phyloP scores from a whole-genome alignment of 2,329 filamentous ascomycete species.

The Fusarium brevicatenulatum region DNA sequence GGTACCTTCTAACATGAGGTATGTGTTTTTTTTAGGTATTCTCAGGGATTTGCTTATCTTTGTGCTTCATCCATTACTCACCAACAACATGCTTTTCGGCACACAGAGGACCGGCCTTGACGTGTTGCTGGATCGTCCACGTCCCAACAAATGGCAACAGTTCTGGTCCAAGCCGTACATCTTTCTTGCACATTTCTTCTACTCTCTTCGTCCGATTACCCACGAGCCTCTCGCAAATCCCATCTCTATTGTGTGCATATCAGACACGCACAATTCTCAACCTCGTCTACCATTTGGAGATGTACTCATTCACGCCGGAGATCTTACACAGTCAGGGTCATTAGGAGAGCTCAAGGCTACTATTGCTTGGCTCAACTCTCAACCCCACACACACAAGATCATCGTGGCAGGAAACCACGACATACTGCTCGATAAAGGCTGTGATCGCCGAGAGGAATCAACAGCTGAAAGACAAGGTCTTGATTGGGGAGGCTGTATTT shows the following conservation, averaged over 20 bases:
- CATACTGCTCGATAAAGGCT: slow-evolving; percentile 43
- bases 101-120: neutral
- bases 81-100: slow-evolving; percentile 2
- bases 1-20: neutral
- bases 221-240: neutral
- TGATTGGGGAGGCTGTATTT: slow-evolving; percentile 41
- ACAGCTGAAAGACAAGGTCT: slow-evolving; percentile 13
- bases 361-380: slow-evolving; percentile 54
- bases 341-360: slow-evolving; percentile 52
- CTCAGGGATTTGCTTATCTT: neutral
- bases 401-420: slow-evolving; percentile 61
- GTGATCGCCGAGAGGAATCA: neutral
- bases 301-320: slow-evolving; percentile 59
- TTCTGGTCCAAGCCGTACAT: slow-evolving; percentile 6
- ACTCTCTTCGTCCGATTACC: neutral
- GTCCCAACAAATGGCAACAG: slow-evolving; percentile 8
- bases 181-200: slow-evolving; percentile 10
- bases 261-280: slow-evolving; percentile 56
- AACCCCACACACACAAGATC: slow-evolving; percentile 56
- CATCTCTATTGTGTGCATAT: slow-evolving; percentile 53
- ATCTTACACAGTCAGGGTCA: slow-evolving; percentile 58
- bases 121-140: slow-evolving; percentile 6
- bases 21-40: neutral
- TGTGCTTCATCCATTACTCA: neutral
- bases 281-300: slow-evolving; percentile 54